Evolutionary conservation across 306 rosid species (phyloP).

Genomic region (Inga leiocalycina): DNA sequence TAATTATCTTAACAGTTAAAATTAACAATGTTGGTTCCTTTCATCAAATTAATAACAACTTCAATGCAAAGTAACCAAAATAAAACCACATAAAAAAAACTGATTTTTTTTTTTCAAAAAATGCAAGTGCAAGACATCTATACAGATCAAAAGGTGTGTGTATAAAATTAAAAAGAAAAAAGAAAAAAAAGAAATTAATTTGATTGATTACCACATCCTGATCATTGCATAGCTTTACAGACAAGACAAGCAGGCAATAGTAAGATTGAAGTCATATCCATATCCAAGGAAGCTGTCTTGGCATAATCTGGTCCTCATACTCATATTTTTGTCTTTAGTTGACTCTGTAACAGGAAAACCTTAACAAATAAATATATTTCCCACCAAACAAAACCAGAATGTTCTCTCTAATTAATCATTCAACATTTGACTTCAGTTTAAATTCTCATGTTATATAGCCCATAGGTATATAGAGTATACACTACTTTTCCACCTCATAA

Average conservation of each 20-base stretch:
- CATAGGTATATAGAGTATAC: neutral
- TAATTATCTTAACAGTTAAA: neutral
- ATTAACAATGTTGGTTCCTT: neutral
- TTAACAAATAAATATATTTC: neutral
- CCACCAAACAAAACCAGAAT: constrained; percentile 2
- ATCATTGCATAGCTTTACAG: constrained; percentile 14
- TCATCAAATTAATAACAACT: neutral
- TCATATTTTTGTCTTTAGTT: neutral
- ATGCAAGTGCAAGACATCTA: neutral
- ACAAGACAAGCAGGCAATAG: constrained; percentile 15
- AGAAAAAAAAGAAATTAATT: neutral
- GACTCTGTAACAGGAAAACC: neutral
- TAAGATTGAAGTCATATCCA: constrained; percentile 5
- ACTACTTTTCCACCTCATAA: neutral
- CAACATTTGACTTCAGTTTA: neutral
- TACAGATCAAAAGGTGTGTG: neutral
- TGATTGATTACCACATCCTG: neutral
- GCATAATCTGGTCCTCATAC: neutral
- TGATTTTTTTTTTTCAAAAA: neutral
- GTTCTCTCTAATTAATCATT: neutral
- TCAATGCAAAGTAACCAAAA: neutral
- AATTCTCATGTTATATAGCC: neutral
- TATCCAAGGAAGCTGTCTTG: neutral
- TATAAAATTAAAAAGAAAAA: neutral
- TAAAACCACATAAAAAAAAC: neutral